Evolutionary conservation across 2,329 filamentous ascomycete genomes (phyloP), one percentile per base, ranked within the genome.

Genomic region (Aspergillus sp.): DNA sequence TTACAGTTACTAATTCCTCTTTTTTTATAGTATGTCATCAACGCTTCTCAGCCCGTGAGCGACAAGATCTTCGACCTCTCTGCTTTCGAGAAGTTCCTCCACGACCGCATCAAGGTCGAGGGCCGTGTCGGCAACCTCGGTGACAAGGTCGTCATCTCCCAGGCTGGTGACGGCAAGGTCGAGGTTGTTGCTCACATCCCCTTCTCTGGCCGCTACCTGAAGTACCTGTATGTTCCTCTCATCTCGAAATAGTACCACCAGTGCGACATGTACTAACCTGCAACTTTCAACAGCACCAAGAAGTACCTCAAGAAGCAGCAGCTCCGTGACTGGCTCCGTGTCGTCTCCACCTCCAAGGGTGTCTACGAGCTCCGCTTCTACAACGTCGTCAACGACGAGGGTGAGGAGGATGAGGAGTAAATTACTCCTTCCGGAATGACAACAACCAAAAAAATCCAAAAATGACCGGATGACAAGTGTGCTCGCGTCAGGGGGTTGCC

Each of bases 231-330:
- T 71, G 92, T 86, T 60, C 49, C 32, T 11, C 15, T 10, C 27
- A 5, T 36, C 1, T 11, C 3, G 8, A 10, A 10, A 4, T 10
- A 30, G 8, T 30, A 30, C 2, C 3, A 8, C 6, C 23, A 25
- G 27, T 30, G 8, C 27, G 3, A 30, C 8, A 11, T 49, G 52
- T 25, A 0, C 60, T 59, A 32, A 59, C 32, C 27, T 30, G 27
- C 27, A 2, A 5, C 4, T 47, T 44, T 5, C 27, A 21, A 47
- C 71, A 96, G 92, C 81, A 99, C 95, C 82, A 99, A 99, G 92
- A 99, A 99, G 88, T 99, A 96, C 90, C 90, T 99, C 83, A 99
- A 99, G 92, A 99, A 99, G 91, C 92, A 97, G 87, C 94, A 98
- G 88, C 91, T 99, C 80, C 92, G 95, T 85, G 95, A 99, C 87